Conservation (phyloP, 2,329 filamentous ascomycete species). For the Aspergillus tubingensis region DNA sequence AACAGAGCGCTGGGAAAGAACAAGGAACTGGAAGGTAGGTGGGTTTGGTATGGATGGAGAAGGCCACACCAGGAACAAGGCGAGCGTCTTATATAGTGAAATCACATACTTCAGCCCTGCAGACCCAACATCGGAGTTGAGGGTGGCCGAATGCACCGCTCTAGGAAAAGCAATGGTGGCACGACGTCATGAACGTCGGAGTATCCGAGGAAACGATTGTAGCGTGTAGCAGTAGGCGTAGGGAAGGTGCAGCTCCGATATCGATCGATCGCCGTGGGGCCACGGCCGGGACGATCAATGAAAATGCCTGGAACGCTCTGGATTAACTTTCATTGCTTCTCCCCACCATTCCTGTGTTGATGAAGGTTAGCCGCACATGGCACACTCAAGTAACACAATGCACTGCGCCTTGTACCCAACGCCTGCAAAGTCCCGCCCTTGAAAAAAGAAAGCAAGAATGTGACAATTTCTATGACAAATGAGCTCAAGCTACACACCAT, state of each 20-base stretch:
- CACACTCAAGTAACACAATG: not conserved
- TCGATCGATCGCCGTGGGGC: not conserved
- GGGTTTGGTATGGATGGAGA: not conserved
- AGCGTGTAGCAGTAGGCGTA: not conserved
- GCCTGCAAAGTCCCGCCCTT: not conserved
- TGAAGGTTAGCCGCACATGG: not conserved
- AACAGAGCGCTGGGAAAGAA: not conserved
- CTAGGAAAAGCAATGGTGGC: not conserved
- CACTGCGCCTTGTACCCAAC: too few relatives aligned
- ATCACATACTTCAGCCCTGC: not conserved
- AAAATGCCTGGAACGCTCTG: not conserved
- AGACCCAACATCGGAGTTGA: not conserved
- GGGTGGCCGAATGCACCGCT: not conserved
- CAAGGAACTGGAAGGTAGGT: not conserved
- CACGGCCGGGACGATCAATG: not conserved
- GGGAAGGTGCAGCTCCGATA: not conserved
- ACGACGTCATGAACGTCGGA: slow-evolving; percentile 3
- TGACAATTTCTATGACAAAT: too few relatives aligned
- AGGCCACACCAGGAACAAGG: not conserved
- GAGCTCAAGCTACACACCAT: too few relatives aligned
- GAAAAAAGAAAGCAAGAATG: too few relatives aligned
- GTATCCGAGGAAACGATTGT: not conserved
- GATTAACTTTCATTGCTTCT: not conserved
- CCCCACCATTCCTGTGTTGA: not conserved
- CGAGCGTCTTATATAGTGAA: not conserved